These are phyloP conservation scores for Albizia julibrissin DNA, from an alignment of 306 rosid genomes.

Conservation along the genomic window DNA sequence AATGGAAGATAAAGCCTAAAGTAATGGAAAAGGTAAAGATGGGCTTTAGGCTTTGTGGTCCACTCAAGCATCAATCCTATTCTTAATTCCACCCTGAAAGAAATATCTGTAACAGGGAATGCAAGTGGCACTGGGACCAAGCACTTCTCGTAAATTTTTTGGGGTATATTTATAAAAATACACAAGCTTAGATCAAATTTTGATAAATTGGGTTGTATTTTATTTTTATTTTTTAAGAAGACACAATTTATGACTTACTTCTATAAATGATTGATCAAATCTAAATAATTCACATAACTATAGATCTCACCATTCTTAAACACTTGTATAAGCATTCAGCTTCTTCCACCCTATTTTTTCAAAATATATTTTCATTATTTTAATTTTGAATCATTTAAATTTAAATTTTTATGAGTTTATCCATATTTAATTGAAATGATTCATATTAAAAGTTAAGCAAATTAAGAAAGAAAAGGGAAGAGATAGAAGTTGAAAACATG, in stretches of 20 bases:
- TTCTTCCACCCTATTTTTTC: no score
- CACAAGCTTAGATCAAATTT: not conserved
- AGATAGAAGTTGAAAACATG: not conserved
- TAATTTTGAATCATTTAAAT: no score
- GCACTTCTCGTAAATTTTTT: slow-evolving; percentile 2
- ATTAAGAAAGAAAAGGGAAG: not conserved
- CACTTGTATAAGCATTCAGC: no score
- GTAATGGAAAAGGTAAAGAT: slow-evolving; percentile 21
- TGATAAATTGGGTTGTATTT: not conserved
- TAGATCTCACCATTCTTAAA: no score
- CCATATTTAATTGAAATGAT: not conserved
- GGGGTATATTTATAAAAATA: not conserved
- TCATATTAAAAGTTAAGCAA: no score
- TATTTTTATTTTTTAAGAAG: no score
- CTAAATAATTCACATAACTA: not conserved
- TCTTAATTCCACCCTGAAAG: slow-evolving; percentile 10
- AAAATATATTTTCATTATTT: no score
- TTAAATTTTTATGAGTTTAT: no score
- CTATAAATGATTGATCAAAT: not conserved
- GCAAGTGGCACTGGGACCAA: not conserved
- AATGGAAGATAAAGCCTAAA: slow-evolving; percentile 29
- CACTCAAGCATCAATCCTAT: slow-evolving; percentile 45
- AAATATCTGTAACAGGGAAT: slow-evolving; percentile 19
- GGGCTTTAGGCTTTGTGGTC: slow-evolving; percentile 29
- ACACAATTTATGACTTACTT: not conserved